Evolutionary conservation across 768 basidiomycete species (phyloP), one percentile per base, ranked within the genome.

Genomic region (Cantharellus anzutake): DNA sequence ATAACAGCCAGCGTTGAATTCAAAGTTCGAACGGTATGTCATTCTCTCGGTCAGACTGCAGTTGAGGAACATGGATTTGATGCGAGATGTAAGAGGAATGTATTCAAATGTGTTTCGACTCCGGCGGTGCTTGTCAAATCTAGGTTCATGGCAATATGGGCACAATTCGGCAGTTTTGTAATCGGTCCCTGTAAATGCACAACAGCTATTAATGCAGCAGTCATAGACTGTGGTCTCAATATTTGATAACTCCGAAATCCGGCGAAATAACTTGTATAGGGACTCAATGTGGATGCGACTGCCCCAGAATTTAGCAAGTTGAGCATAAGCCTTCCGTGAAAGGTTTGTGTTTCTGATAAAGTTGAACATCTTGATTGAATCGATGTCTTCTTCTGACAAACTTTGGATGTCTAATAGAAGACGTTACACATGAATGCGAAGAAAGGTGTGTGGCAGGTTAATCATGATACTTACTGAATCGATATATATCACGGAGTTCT

Each of bases 151-250:
- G 65, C 75, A 77, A 62, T 67, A 64, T 1, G 71, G 71, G 59
- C 77, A 79, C 4, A 42, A 20, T 0, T 62, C 59, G 3, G 65
- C 53, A 4, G 68, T 62, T 2, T 60, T 64, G 41, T 71, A 66
- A 0, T 68, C 63, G 11, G 11, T 48, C 0, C 74, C 75, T 14
- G 67, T 63, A 61, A 66, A 77, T 59, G 68, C 70, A 57, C 63
- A 63, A 62, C 77, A 78, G 0, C 71, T 73, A 51, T 73, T 71
- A n/a, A 65, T 51, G 64, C 77, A 78, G 64, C 75, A 77, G 64
- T 76, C 65, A 64, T 68, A 73, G 67, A 41, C 51, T 2, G 66
- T 59, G 1, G 72, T 69, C 16, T 67, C 62, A 48, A 75, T 64
- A 1, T 66, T 69, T 4, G 59, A 4, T 2, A 60, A 39, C 3